Conservation (phyloP, 2,329 filamentous ascomycete genomes). For the Verticillium albo-atrum region DNA sequence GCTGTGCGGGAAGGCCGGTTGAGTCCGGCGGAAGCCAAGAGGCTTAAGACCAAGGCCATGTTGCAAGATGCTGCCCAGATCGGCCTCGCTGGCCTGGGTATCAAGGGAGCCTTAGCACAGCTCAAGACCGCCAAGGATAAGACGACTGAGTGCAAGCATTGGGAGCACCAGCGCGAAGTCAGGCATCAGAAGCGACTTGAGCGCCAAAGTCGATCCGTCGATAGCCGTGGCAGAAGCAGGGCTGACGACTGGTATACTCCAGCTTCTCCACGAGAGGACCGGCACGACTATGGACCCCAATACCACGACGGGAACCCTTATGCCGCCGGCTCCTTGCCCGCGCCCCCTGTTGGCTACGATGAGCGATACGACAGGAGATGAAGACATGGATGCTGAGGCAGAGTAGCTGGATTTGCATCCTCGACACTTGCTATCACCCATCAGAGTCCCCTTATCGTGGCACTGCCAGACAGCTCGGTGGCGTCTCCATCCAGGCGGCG, state of each 20-base stretch:
- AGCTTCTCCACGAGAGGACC: constrained; percentile 31
- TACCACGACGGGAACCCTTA: constrained; percentile 46
- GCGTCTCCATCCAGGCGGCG: neutral
- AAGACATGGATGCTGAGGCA: constrained; percentile 3
- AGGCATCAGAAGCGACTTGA: constrained; percentile 46
- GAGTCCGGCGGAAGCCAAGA: constrained; percentile 45
- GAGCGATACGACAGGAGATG: constrained; percentile 25
- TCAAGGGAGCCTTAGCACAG: constrained; percentile 52
- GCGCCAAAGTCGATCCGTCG: constrained; percentile 20
- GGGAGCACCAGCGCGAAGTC: constrained; percentile 41
- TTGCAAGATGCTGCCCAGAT: constrained; percentile 56
- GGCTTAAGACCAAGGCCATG: constrained; percentile 52
- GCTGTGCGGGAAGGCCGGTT: constrained; percentile 51
- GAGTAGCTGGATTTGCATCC: neutral
- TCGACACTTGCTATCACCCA: neutral
- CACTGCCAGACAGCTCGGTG: neutral
- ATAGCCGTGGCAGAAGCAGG: constrained; percentile 31
- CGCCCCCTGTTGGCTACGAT: constrained; percentile 32
- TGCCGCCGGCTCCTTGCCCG: constrained; percentile 32
- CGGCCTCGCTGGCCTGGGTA: constrained; percentile 52
- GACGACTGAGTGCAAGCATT: constrained; percentile 42
- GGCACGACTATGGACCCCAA: constrained; percentile 33
- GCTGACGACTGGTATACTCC: constrained; percentile 40
- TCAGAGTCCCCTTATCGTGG: neutral
- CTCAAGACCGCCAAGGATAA: constrained; percentile 51